phyloP scores from a whole-genome alignment of 495 filamentous ascomycete species.

The Tuber microsphaerosporum region DNA sequence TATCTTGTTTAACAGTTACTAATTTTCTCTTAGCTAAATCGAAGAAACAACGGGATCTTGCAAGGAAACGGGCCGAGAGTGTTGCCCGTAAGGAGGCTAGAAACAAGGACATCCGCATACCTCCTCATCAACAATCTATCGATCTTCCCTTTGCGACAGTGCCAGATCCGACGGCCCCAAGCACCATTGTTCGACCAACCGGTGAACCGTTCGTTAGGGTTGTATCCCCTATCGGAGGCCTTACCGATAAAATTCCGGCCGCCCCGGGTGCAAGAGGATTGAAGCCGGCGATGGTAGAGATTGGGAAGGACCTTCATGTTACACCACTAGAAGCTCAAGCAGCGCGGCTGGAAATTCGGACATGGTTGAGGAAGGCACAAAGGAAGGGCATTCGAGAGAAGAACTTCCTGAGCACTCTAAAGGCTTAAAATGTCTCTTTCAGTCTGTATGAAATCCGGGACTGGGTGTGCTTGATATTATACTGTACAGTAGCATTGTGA shows the following conservation, averaged over 20 bases:
- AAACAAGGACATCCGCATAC: constrained; percentile 63
- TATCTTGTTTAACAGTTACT: constrained; percentile 8
- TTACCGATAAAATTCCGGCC: constrained; percentile 25
- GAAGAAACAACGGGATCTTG: constrained; percentile 63
- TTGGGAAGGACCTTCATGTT: constrained; percentile 51
- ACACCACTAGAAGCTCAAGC: constrained; percentile 51
- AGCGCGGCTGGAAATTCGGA: constrained; percentile 61
- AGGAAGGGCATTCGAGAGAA: constrained; percentile 77
- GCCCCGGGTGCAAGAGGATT: constrained; percentile 44
- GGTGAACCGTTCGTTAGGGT: constrained; percentile 19
- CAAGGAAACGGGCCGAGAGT: constrained; percentile 57
- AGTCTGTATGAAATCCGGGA: neutral
- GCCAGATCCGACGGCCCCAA: constrained; percentile 28
- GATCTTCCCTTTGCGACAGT: constrained; percentile 63
- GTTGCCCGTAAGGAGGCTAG: constrained; percentile 59
- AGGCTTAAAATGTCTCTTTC: constrained; percentile 9
- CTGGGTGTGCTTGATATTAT: neutral
- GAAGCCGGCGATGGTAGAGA: constrained; percentile 43
- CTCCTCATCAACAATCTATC: constrained; percentile 72
- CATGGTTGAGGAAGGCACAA: constrained; percentile 63
- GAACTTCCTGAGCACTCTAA: constrained; percentile 64
- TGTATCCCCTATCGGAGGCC: constrained; percentile 22
- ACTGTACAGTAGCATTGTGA: neutral
- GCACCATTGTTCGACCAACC: neutral
- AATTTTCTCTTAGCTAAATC: constrained; percentile 58